Conservation (phyloP, 2,329 filamentous ascomycete genomes). For the Penicillium sp. region DNA sequence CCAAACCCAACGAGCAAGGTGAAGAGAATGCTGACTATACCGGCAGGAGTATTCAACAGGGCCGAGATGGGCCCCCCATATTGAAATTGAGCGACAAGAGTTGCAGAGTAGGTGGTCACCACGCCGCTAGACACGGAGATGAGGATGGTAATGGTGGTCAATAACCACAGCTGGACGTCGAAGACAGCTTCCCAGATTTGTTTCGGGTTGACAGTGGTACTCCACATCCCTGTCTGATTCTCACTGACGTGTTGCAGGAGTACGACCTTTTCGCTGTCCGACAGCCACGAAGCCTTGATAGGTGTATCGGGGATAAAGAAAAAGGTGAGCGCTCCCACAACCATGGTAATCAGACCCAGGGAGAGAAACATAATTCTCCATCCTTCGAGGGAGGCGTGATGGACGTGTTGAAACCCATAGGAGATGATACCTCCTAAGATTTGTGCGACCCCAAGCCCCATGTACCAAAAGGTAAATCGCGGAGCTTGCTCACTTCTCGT, state of each 20-base stretch:
- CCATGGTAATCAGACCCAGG: conserved; percentile 44
- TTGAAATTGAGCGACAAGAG: conserved; percentile 40
- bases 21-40: conserved; percentile 40
- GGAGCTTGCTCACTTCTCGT: conserved; percentile 53
- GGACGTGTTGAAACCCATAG: conserved; percentile 53
- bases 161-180: conserved; percentile 45
- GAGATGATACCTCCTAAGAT: conserved; percentile 34
- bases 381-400: conserved; percentile 31
- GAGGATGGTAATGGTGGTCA: conserved; percentile 29
- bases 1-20: conserved; percentile 39
- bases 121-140: conserved; percentile 42
- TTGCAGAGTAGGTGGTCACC: conserved; percentile 43
- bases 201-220: conserved; percentile 44
- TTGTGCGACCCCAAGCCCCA: conserved; percentile 55
- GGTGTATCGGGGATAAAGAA: conserved; percentile 49
- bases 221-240: conserved; percentile 50
- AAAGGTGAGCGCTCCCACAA: conserved; percentile 40
- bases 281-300: conserved; percentile 37
- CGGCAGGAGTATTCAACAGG: conserved; percentile 42
- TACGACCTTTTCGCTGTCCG: conserved; percentile 36
- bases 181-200: conserved; percentile 46
- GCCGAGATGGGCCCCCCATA: conserved; percentile 42
- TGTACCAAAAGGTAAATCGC: conserved; percentile 57
- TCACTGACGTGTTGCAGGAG: conserved; percentile 41
- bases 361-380: conserved; percentile 51